Evolutionary conservation across 148 eudicot genomes (phyloP), one percentile per base, ranked within the genome.

Genomic region (Fagopyrum esculentum): DNA sequence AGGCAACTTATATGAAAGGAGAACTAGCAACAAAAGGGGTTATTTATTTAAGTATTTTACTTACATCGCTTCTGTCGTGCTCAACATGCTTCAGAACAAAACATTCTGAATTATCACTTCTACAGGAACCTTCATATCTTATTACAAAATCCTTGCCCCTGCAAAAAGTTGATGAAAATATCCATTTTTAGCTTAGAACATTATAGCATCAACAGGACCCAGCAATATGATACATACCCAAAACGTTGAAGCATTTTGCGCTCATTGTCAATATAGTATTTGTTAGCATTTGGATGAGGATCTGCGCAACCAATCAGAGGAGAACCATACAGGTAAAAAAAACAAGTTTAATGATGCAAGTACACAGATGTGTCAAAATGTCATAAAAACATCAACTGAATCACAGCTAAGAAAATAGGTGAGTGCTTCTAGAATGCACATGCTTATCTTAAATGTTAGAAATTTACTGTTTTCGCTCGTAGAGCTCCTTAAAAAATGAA

Each of bases 51-150:
- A 52, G 61, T 1, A 56, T 44, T 9, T 8, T 17, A 77, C 76
- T 76, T 85, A 95, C 99, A 89, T 95, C 99, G 46, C 98, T 92
- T 74, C 98, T 84, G 83, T 92, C 98, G 59, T 95, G 99, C 79
- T 86, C 85, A 77, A 92, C 91, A 77, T 95, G 93, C 87, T 95
- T 88, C 79, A 95, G 82, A 78, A 95, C 92, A 76, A 92, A 89
- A 82, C 99, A 95, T 69, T 92, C 94, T 29, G 83, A 84, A 77
- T 63, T 81, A n/a, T 83, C 94, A 80, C 83, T 74, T 82, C 85
- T 92, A 57, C 90, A 80, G 47, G 93, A 89, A 52, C 89, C 87
- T 83, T 86, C 90, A 74, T 82, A 89, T 75, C 81, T 92, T 57
- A 95, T 95, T 13, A 95, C 86, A 74, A 78, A 95, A 83, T 89